A percentile compares a stretch with the other conserved stretches of the same genome.
Evolutionary conservation across 306 rosid species (phyloP).

Genomic region (Delonix regia): DNA sequence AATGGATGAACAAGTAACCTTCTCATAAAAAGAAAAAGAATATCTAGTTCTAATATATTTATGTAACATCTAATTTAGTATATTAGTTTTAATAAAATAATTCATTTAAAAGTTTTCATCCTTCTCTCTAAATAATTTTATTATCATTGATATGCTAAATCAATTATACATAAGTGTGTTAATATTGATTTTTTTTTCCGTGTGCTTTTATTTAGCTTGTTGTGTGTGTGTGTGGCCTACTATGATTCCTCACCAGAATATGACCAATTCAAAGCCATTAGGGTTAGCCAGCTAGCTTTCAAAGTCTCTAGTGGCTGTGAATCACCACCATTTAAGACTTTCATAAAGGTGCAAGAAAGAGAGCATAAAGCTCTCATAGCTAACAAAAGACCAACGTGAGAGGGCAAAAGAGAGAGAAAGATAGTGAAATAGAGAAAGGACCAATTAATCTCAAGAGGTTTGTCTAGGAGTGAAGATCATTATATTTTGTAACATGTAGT

Average conservation of each 20-base stretch:
- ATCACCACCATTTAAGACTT: conserved; percentile 40
- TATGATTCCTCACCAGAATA: conserved; percentile 35
- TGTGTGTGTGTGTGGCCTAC: conserved; percentile 35
- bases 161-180: too few species aligned
- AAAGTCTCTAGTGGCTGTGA: conserved; percentile 54
- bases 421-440: background rate
- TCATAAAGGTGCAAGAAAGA: conserved; percentile 46
- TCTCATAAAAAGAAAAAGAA: too few species aligned
- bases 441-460: background rate
- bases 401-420: conserved; percentile 25
- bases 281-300: conserved; percentile 9
- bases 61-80: too few species aligned
- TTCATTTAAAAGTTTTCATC: too few species aligned
- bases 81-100: too few species aligned
- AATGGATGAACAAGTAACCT: conserved; percentile 28
- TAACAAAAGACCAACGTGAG: conserved; percentile 44
- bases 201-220: too few species aligned
- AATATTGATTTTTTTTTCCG: too few species aligned
- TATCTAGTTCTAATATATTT: too few species aligned
- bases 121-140: too few species aligned
- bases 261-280: conserved; percentile 39
- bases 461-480: too few species aligned
- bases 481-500: too few species aligned
- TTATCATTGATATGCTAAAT: too few species aligned
- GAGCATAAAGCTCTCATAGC: conserved; percentile 27